phyloP scores from a whole-genome alignment of 495 filamentous ascomycete species.

The Aspergillus egyptiacus region DNA sequence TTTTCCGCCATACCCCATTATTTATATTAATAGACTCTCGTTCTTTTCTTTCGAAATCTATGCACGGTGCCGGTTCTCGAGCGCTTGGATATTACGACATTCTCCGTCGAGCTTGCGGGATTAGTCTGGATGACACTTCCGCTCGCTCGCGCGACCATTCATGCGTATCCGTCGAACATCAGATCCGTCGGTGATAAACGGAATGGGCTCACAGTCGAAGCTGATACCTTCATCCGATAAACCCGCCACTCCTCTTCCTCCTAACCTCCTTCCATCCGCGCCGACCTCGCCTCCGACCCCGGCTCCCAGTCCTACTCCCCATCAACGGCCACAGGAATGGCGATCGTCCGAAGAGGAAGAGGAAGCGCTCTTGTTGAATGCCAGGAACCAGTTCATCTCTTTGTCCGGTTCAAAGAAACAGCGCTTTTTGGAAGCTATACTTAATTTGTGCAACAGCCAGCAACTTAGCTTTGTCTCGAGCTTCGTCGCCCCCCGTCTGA shows the following conservation, averaged over 20 bases:
- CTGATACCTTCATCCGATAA: conserved; percentile 50
- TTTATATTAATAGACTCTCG: conserved; percentile 4
- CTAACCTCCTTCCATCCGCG: conserved; percentile 58
- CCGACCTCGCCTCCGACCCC: conserved; percentile 65
- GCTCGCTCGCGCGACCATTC: conserved; percentile 12
- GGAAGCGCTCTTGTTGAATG: conserved; percentile 48
- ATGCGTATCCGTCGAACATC: conserved; percentile 31
- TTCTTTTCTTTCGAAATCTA: conserved; percentile 12
- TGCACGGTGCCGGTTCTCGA: conserved; percentile 10
- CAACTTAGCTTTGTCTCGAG: conserved; percentile 92
- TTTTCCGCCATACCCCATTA: not conserved
- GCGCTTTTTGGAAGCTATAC: conserved; percentile 68
- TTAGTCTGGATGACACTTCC: conserved; percentile 15
- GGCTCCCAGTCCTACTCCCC: conserved; percentile 61
- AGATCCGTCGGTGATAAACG: conserved; percentile 25
- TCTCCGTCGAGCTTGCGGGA: conserved; percentile 13
- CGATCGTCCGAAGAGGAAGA: conserved; percentile 52
- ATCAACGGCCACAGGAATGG: conserved; percentile 55
- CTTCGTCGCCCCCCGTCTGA: conserved; percentile 83
- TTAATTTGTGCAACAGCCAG: conserved; percentile 89
- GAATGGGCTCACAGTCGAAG: conserved; percentile 36
- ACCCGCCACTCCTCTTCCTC: conserved; percentile 46
- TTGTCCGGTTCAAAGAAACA: conserved; percentile 51
- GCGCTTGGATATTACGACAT: conserved; percentile 8
- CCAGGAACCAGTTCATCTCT: conserved; percentile 49